Evolutionary conservation across 2,329 filamentous ascomycete species (phyloP), one percentile per base, ranked within the genome.

Genomic region (Scedosporium apiospermum): DNA sequence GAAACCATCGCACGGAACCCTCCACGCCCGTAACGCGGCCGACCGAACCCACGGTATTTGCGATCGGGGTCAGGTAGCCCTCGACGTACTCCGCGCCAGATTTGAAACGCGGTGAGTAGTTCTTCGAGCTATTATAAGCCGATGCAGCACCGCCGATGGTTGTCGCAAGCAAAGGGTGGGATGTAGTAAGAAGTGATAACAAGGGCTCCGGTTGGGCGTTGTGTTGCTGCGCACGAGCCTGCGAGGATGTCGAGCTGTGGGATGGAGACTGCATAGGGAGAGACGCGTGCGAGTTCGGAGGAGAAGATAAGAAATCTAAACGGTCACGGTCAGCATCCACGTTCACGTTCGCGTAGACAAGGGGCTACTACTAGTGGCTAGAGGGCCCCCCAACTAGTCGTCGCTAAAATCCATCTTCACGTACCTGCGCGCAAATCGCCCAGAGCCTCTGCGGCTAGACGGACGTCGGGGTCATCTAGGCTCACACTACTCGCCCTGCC

Each of bases 1-100:
- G 78, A 67, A 96, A 95, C 84, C 92, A 93, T 59, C 95, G 83
- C 14, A 97, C 83, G 63, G 91, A 88, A 62, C 88, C 88, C 72
- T 98, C 93, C 2, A 97, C 89, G 64, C 93, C 93, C 0, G 93
- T 96, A 38, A 88, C 87, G 34, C 91, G 85, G 34, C 91, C 89
- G 5, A 96, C 90, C 0, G 86, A 89, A 14, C 90, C 90, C 34
- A 96, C 90, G 0, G 91, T 95, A 70, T 90, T 95, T 61, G 90
- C 90, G 61, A 97, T 86, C 1, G 91, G 92, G 1, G 89, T 90
- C 60, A 96, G 85, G 67, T 91, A 93, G 57, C 90, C 88, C 74
- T 98, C 93, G 21, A 97, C 87, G 69, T 96, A 91, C 72, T 96
- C 91, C 58, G 91, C 93, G 65, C 92, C 86, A n/a, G 90, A 89